Evolutionary conservation across 495 filamentous ascomycete species (phyloP).

Genomic region (Chaetomidium leptoderma): DNA sequence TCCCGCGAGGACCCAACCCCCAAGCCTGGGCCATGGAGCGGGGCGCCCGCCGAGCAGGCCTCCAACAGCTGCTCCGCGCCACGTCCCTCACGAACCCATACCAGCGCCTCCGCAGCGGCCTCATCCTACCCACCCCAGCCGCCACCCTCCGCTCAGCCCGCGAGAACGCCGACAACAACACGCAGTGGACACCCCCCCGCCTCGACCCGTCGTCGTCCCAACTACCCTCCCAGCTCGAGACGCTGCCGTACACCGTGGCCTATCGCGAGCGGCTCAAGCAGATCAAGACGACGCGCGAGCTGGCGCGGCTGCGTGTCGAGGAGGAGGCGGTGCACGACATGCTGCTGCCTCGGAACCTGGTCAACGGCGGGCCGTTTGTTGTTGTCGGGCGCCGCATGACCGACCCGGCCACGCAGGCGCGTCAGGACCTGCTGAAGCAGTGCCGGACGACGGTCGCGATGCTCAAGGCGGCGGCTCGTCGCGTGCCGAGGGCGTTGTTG

Average conservation of each 20-base stretch:
- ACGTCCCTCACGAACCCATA: conserved; percentile 20
- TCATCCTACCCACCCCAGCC: conserved; percentile 28
- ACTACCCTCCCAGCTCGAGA: conserved; percentile 19
- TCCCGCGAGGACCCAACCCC: conserved; percentile 1
- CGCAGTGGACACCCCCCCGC: conserved; percentile 18
- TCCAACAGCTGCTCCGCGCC: conserved; percentile 37
- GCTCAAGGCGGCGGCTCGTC: neutral
- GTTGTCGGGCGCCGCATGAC: conserved; percentile 19
- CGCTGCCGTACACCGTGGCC: conserved; percentile 17
- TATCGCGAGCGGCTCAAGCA: conserved; percentile 7
- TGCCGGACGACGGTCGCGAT: conserved; percentile 13
- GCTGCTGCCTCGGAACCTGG: conserved; percentile 19
- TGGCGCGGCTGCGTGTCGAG: conserved; percentile 6
- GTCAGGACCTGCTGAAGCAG: conserved; percentile 15
- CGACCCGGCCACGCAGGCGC: conserved; percentile 1
- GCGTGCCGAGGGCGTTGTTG: conserved; percentile 15
- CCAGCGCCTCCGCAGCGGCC: conserved; percentile 26
- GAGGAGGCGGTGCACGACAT: neutral
- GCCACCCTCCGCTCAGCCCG: conserved; percentile 1
- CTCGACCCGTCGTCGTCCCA: conserved; percentile 4
- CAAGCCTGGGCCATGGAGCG: conserved; percentile 25
- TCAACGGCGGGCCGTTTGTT: conserved; percentile 20
- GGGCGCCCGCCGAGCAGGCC: conserved; percentile 39
- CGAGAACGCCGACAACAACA: conserved; percentile 6
- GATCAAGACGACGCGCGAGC: neutral